phyloP scores from a whole-genome alignment of 176 grass and related monocot species.

The Hordeum marinum region DNA sequence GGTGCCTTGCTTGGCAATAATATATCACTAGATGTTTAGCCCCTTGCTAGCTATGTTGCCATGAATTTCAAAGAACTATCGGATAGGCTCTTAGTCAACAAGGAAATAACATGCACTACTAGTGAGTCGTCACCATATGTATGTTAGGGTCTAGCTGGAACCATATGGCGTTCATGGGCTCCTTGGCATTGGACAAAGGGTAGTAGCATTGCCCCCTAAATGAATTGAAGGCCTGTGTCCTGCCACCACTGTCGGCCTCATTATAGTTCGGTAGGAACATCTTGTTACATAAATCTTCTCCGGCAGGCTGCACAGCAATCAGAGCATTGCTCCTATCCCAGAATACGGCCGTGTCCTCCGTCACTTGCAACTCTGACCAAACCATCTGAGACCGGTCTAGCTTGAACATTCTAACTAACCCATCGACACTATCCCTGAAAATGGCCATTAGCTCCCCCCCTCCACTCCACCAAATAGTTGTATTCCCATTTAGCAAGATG shows the following conservation, averaged over 20 bases:
- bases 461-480: slow-evolving; percentile 25
- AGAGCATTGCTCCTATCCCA: background rate
- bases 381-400: background rate
- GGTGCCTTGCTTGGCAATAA: too few species aligned
- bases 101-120: background rate
- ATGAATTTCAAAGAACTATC: too few species aligned
- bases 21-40: too few species aligned
- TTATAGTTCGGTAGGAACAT: background rate
- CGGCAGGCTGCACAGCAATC: background rate
- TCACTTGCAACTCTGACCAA: background rate
- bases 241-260: background rate
- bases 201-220: background rate
- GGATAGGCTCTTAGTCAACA: background rate
- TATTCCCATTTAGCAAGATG: background rate
- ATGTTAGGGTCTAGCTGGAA: background rate
- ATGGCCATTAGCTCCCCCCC: slow-evolving; percentile 1
- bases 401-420: background rate
- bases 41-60: too few species aligned
- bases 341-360: background rate
- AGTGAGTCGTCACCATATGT: background rate
- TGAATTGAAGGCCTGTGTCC: background rate
- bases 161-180: background rate
- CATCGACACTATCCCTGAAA: background rate
- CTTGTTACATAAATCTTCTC: background rate
- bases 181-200: background rate